phyloP scores from a whole-genome alignment of 306 rosid species.

The Dicorynia guianensis region DNA sequence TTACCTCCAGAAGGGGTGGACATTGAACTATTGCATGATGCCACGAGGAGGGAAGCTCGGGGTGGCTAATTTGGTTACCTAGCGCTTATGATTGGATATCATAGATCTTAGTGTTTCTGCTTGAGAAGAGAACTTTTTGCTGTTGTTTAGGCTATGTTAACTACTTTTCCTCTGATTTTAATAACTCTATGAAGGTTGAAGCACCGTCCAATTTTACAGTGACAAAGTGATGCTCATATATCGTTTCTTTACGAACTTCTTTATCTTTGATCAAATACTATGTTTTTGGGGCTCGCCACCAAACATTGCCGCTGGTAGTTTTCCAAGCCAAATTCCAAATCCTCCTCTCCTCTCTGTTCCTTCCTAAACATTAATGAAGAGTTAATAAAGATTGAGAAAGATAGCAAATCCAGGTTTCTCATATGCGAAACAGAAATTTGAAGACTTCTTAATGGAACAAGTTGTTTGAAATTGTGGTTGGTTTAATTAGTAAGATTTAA shows the following conservation, averaged over 20 bases:
- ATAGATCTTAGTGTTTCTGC: conserved; percentile 17
- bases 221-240: not conserved
- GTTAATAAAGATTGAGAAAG: too few species aligned
- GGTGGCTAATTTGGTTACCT: conserved; percentile 61
- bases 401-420: too few species aligned
- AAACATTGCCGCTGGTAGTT: too few species aligned
- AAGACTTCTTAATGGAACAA: too few species aligned
- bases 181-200: not conserved
- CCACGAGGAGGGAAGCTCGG: conserved; percentile 98
- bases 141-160: not conserved
- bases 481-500: too few species aligned
- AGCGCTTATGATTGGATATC: conserved; percentile 16
- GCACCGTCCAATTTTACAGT: not conserved
- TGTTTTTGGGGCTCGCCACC: too few species aligned
- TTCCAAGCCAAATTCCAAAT: too few species aligned
- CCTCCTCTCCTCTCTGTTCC: too few species aligned
- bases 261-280: too few species aligned
- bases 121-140: conserved; percentile 17
- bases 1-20: conserved; percentile 98
- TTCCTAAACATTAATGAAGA: too few species aligned
- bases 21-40: conserved; percentile 90
- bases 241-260: not conserved
- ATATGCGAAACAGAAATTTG: too few species aligned
- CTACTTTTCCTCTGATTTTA: conserved; percentile 16
- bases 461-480: too few species aligned